These are phyloP conservation scores for Blastocystis sp. DNA, from an alignment of 352 stramenopile species.

Conservation along the genomic window DNA sequence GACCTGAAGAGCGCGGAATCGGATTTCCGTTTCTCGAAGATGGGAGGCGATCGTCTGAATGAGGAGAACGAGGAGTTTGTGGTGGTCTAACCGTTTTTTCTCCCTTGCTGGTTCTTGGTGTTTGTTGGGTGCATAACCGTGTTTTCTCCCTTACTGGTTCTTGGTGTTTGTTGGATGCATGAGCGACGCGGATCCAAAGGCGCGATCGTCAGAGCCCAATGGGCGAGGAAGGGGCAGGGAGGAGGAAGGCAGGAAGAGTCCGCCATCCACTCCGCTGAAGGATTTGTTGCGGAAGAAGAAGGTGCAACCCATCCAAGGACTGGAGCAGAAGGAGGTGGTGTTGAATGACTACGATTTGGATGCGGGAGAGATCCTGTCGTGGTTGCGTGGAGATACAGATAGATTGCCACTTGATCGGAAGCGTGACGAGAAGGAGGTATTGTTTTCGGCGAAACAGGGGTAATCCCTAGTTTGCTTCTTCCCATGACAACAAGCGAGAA, in stretches of 20 bases:
- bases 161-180: too few species aligned
- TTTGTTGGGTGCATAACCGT: too few species aligned
- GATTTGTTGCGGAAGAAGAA: too few species aligned
- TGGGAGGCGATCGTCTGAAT: conserved; percentile 16
- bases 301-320: too few species aligned
- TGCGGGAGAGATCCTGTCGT: neutral
- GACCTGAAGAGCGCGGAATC: conserved; percentile 5
- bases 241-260: too few species aligned
- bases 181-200: too few species aligned
- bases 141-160: too few species aligned
- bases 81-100: neutral
- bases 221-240: too few species aligned
- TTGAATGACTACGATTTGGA: conserved; percentile 36
- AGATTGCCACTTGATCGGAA: neutral
- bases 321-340: neutral
- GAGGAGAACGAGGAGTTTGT: conserved; percentile 46
- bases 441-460: neutral
- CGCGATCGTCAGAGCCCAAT: too few species aligned
- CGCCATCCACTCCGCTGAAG: too few species aligned
- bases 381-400: neutral
- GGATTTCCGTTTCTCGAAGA: conserved; percentile 17
- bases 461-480: neutral
- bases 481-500: neutral
- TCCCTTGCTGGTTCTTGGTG: too few species aligned
- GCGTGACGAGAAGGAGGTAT: neutral